Percentiles rank a stretch among this genome's conserved stretches.
These are phyloP conservation scores for Hymenoscyphus albidus DNA, from an alignment of 2,329 filamentous ascomycete species.

Conservation along the genomic window DNA sequence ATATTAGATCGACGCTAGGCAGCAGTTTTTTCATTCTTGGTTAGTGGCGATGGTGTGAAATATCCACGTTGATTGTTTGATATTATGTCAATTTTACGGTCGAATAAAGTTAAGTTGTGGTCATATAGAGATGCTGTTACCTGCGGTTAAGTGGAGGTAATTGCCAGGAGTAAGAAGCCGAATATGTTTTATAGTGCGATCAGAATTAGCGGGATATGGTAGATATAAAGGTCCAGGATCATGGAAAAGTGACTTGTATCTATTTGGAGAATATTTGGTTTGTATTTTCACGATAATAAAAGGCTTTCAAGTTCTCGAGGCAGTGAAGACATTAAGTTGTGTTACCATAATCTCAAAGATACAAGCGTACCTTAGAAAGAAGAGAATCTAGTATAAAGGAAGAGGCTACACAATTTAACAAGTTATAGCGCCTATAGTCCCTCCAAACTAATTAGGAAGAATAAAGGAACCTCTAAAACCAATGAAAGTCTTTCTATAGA, in stretches of 20 bases:
- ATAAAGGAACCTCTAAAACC: too few relatives aligned
- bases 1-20: constrained; percentile 9
- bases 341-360: too few relatives aligned
- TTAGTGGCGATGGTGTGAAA: not conserved
- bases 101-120: not conserved
- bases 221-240: not conserved
- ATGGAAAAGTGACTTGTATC: not conserved
- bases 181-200: not conserved
- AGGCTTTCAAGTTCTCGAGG: not conserved
- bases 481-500: too few relatives aligned
- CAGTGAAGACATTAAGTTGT: too few relatives aligned
- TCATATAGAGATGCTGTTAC: constrained; percentile 5
- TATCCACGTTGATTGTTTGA: not conserved
- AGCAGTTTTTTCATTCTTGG: not conserved
- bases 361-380: too few relatives aligned
- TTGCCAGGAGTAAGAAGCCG: not conserved
- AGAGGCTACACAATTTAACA: too few relatives aligned
- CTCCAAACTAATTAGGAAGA: too few relatives aligned
- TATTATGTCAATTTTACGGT: too few relatives aligned
- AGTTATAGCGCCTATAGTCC: too few relatives aligned
- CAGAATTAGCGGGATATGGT: not conserved
- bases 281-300: not conserved
- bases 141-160: constrained; percentile 2
- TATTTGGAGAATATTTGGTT: not conserved
- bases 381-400: too few relatives aligned